Evolutionary conservation across 768 basidiomycete species (phyloP).

Genomic region (Peribolospora kevripleyi): DNA sequence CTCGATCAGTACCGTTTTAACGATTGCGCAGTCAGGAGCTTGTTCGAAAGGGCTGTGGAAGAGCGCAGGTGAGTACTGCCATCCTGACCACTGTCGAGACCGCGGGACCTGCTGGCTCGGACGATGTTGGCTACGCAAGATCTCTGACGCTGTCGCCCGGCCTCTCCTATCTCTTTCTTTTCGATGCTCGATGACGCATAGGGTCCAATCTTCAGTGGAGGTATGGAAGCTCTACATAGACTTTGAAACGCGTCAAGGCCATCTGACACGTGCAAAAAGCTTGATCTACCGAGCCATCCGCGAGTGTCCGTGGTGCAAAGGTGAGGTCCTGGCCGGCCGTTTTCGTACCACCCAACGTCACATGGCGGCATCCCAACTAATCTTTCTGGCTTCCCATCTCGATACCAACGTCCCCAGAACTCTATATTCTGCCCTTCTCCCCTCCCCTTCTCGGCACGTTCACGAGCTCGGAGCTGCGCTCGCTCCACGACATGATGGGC

Average conservation of each 20-base stretch:
- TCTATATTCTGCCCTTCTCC: constrained; percentile 22
- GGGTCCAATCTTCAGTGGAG: constrained; percentile 15
- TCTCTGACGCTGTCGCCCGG: too few relatives aligned
- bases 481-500: constrained; percentile 20
- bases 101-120: background rate
- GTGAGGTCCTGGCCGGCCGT: constrained; percentile 8
- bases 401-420: constrained; percentile 9
- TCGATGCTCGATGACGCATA: background rate
- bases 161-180: background rate
- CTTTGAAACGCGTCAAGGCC: constrained; percentile 18
- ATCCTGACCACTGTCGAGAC: background rate
- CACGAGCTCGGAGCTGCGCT: constrained; percentile 18
- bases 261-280: constrained; percentile 15
- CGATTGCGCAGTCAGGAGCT: constrained; percentile 18
- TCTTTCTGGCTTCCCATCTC: background rate
- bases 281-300: constrained; percentile 20
- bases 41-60: constrained; percentile 19
- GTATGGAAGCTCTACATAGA: constrained; percentile 23
- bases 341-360: background rate
- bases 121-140: too few relatives aligned
- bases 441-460: constrained; percentile 17
- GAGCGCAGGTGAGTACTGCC: constrained; percentile 10
- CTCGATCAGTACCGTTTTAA: constrained; percentile 11
- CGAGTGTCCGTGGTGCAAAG: constrained; percentile 19
- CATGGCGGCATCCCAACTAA: background rate